phyloP scores from a whole-genome alignment of 2,329 filamentous ascomycete species.

The Dothistroma pini region DNA sequence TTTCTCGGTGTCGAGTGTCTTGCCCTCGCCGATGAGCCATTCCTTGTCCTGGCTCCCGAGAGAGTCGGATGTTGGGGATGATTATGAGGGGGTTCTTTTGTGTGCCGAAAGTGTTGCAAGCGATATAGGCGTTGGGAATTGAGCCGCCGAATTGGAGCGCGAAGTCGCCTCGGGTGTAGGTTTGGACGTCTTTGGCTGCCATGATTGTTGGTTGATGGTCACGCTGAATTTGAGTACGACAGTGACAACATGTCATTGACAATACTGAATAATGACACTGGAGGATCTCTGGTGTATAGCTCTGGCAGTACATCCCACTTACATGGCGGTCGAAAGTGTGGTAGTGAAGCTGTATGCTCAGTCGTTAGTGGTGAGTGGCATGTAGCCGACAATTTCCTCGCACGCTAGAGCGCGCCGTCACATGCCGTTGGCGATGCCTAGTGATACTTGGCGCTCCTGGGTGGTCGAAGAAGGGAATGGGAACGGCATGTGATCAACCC shows the following conservation, averaged over 20 bases:
- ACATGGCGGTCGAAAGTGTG: background rate
- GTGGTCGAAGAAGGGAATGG: too few species aligned
- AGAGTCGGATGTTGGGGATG: slow-evolving; percentile 74
- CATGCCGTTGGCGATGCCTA: background rate
- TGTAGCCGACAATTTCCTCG: background rate
- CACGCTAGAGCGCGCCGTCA: background rate
- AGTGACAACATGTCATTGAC: too few species aligned
- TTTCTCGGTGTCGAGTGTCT: slow-evolving; percentile 59
- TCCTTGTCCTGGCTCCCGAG: slow-evolving; percentile 66
- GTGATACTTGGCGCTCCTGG: too few species aligned
- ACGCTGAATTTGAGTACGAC: background rate
- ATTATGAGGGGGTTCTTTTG: slow-evolving; percentile 61
- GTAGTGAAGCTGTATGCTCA: background rate
- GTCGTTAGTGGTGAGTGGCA: background rate
- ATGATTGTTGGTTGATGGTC: background rate
- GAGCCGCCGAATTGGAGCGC: slow-evolving; percentile 59
- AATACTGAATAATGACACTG: too few species aligned
- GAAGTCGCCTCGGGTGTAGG: slow-evolving; percentile 43
- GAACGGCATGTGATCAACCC: too few species aligned
- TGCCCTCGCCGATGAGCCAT: slow-evolving; percentile 67
- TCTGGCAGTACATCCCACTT: background rate
- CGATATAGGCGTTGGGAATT: slow-evolving; percentile 63
- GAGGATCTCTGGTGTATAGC: too few species aligned
- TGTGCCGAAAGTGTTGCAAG: slow-evolving; percentile 72
- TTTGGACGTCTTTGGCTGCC: slow-evolving; percentile 37